phyloP scores from a whole-genome alignment of 176 grass and related monocot genomes.

The Ensete glaucum region DNA sequence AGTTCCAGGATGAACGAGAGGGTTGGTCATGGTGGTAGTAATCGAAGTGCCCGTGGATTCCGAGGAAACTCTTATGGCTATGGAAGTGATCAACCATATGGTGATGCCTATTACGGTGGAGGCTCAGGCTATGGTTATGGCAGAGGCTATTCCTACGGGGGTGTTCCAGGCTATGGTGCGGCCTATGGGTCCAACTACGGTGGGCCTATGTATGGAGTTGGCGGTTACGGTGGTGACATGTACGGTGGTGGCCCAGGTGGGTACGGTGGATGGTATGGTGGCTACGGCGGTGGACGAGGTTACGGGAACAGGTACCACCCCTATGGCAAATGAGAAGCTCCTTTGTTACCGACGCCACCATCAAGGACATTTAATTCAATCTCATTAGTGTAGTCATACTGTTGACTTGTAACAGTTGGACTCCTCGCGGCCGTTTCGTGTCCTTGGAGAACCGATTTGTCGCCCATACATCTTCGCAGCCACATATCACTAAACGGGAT shows the following conservation, averaged over 20 bases:
- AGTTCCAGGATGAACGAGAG: conserved; percentile 48
- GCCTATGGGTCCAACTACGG: conserved; percentile 58
- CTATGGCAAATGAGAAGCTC: conserved; percentile 5
- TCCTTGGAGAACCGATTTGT: neutral
- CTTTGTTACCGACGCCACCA: neutral
- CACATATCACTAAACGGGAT: neutral
- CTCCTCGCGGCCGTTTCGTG: neutral
- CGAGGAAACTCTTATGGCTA: conserved; percentile 43
- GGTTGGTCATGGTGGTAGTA: conserved; percentile 26
- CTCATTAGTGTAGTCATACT: neutral
- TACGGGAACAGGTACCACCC: conserved; percentile 12
- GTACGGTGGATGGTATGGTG: conserved; percentile 14
- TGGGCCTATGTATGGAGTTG: conserved; percentile 59
- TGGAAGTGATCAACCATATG: conserved; percentile 27
- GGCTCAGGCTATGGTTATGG: conserved; percentile 48
- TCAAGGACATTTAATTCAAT: neutral
- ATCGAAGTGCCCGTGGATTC: conserved; percentile 13
- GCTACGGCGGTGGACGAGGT: conserved; percentile 6
- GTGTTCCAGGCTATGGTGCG: conserved; percentile 37
- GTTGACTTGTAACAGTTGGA: conserved; percentile 1
- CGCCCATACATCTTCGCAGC: neutral
- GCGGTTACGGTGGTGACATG: neutral
- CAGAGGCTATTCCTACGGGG: conserved; percentile 48
- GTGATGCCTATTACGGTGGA: conserved; percentile 44
- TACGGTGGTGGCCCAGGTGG: conserved; percentile 33